These are phyloP conservation scores for Aspergillus thermomutatus DNA, from an alignment of 2,329 filamentous ascomycete genomes.

Conservation along the genomic window DNA sequence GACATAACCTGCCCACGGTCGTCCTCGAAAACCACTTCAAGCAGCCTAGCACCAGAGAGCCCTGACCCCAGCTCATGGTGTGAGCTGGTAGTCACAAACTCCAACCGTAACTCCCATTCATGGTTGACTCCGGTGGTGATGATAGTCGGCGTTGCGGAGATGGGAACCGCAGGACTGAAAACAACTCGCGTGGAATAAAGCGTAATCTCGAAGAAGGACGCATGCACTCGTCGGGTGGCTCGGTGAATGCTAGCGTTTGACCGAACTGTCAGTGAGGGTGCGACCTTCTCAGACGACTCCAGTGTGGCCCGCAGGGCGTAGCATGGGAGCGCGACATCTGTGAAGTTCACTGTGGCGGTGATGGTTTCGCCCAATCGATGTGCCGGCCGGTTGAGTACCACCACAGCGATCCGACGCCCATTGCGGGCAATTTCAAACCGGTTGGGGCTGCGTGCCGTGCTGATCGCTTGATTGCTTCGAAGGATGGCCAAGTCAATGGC, in stretches of 20 bases:
- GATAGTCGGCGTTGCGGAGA: slow-evolving; percentile 82
- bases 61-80: slow-evolving; percentile 35
- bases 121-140: slow-evolving; percentile 83
- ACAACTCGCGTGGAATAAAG: slow-evolving; percentile 75
- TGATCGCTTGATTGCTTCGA: slow-evolving; percentile 67
- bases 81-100: slow-evolving; percentile 77
- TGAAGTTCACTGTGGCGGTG: slow-evolving; percentile 80
- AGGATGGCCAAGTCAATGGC: slow-evolving; percentile 88
- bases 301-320: slow-evolving; percentile 82
- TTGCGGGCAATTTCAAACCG: slow-evolving; percentile 93
- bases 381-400: slow-evolving; percentile 82
- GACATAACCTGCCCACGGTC: slow-evolving; percentile 75
- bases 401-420: slow-evolving; percentile 83
- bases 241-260: slow-evolving; percentile 82
- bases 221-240: slow-evolving; percentile 79
- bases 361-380: slow-evolving; percentile 88
- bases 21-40: slow-evolving; percentile 76
- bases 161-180: slow-evolving; percentile 80
- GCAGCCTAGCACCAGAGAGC: slow-evolving; percentile 50
- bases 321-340: slow-evolving; percentile 70
- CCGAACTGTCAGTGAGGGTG: slow-evolving; percentile 74
- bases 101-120: slow-evolving; percentile 84
- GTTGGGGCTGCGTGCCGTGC: slow-evolving; percentile 77
- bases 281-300: slow-evolving; percentile 82
- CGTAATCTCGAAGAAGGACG: slow-evolving; percentile 73